A percentile compares a stretch with the other conserved stretches of the same genome.
phyloP scores from a whole-genome alignment of 495 filamentous ascomycete genomes.

The Thermochaetoides thermophila region DNA sequence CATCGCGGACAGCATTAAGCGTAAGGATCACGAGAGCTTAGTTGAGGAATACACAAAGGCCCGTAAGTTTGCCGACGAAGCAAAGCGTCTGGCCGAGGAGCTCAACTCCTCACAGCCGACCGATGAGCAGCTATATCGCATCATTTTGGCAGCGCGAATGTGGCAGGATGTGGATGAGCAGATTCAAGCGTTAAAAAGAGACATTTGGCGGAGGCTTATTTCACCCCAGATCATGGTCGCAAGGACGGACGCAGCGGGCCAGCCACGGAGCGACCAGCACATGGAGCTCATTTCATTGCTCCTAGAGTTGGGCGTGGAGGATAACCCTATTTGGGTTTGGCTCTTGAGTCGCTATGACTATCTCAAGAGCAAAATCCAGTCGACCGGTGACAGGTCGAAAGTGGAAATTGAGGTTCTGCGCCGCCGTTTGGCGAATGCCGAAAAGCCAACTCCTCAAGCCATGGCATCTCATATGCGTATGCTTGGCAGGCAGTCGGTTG shows the following conservation, averaged over 20 bases:
- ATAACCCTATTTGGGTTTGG: constrained; percentile 95
- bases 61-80: constrained; percentile 56
- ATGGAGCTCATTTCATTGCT: constrained; percentile 81
- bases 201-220: constrained; percentile 68
- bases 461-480: constrained; percentile 60
- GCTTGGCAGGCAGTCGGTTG: constrained; percentile 45
- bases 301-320: constrained; percentile 79
- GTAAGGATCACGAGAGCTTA: constrained; percentile 73
- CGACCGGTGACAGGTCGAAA: constrained; percentile 64
- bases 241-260: constrained; percentile 26
- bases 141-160: constrained; percentile 83
- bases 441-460: constrained; percentile 51
- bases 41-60: constrained; percentile 77
- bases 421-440: constrained; percentile 56
- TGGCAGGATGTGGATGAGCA: constrained; percentile 82
- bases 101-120: constrained; percentile 33
- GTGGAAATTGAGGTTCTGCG: constrained; percentile 86
- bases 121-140: constrained; percentile 67
- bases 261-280: constrained; percentile 56
- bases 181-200: constrained; percentile 71
- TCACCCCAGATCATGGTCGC: constrained; percentile 35
- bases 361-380: constrained; percentile 66
- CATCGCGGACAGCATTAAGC: constrained; percentile 73
- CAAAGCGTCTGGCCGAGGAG: constrained; percentile 44
- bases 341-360: constrained; percentile 76